Evolutionary conservation across 139 green algal species (phyloP).

Genomic region (Coelastrella sp.): DNA sequence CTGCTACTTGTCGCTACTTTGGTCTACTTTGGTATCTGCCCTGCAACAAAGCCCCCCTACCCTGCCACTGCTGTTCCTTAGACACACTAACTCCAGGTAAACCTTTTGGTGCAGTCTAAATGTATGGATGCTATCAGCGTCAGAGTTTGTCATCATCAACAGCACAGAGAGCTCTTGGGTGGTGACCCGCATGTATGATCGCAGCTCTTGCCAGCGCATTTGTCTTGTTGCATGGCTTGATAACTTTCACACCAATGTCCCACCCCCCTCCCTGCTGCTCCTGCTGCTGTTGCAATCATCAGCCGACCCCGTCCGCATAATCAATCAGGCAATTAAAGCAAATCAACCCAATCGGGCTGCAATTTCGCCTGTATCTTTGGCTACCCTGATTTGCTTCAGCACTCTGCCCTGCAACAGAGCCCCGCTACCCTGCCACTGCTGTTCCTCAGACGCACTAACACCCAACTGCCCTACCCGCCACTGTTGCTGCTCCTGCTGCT

Average conservation of each 20-base stretch:
- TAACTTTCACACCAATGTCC: too few species aligned
- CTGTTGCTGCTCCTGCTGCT: not conserved
- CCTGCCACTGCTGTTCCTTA: constrained; percentile 6
- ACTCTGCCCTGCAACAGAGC: constrained; percentile 27
- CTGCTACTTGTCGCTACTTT: not conserved
- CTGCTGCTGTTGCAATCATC: too few species aligned
- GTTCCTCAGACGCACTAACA: not conserved
- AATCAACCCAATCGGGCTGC: not conserved
- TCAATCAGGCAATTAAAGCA: not conserved
- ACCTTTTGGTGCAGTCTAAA: too few species aligned
- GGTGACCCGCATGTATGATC: too few species aligned
- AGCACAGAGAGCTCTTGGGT: too few species aligned
- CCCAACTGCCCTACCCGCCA: not conserved
- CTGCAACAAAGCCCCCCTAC: constrained; percentile 1
- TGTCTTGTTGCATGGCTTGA: too few species aligned
- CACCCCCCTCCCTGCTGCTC: too few species aligned
- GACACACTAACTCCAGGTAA: not conserved
- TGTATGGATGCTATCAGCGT: too few species aligned
- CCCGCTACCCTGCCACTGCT: not conserved
- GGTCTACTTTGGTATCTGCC: constrained; percentile 20
- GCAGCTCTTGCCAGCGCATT: too few species aligned
- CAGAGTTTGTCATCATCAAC: too few species aligned
- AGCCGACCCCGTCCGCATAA: too few species aligned
- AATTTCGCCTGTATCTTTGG: not conserved
- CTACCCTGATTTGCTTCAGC: constrained; percentile 9